Evolutionary conservation across 163 green algal genomes (phyloP).

Genomic region (Scenedesmus sp.): DNA sequence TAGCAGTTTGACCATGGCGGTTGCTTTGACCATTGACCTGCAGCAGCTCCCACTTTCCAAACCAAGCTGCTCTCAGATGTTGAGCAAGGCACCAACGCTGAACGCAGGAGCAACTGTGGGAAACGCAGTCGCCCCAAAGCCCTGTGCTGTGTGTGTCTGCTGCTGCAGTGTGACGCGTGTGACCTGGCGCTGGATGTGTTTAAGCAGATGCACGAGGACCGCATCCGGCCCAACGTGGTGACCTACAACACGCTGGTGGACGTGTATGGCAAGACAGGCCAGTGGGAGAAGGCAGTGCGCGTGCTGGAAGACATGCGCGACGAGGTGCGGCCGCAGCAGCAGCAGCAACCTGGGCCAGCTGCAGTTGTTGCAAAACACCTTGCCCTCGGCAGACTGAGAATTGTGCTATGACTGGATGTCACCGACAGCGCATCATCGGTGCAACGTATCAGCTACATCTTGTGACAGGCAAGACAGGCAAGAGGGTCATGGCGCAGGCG

Average conservation of each 20-base stretch:
- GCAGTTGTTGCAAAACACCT: background rate
- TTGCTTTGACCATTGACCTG: background rate
- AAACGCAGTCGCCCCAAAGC: too few species aligned
- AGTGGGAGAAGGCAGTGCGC: slow-evolving; percentile 79
- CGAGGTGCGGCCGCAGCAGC: slow-evolving; percentile 51
- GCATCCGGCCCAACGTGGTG: slow-evolving; percentile 77
- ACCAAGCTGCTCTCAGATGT: too few species aligned
- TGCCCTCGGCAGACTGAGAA: background rate
- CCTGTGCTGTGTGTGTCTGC: background rate
- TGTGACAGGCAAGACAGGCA: too few species aligned
- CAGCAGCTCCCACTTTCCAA: background rate
- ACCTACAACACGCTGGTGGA: slow-evolving; percentile 88
- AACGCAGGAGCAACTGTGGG: too few species aligned
- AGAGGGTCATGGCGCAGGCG: background rate
- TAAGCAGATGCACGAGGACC: slow-evolving; percentile 75
- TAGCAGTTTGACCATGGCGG: background rate
- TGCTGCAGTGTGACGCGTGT: slow-evolving; percentile 68
- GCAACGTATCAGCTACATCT: too few species aligned
- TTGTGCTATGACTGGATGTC: background rate
- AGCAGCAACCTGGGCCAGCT: background rate
- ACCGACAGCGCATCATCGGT: background rate
- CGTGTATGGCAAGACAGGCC: slow-evolving; percentile 78
- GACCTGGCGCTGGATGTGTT: slow-evolving; percentile 73
- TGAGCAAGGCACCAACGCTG: too few species aligned
- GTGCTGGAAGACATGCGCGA: slow-evolving; percentile 77